phyloP scores from a whole-genome alignment of 2,329 filamentous ascomycete species.

The Colletotrichum sp. region DNA sequence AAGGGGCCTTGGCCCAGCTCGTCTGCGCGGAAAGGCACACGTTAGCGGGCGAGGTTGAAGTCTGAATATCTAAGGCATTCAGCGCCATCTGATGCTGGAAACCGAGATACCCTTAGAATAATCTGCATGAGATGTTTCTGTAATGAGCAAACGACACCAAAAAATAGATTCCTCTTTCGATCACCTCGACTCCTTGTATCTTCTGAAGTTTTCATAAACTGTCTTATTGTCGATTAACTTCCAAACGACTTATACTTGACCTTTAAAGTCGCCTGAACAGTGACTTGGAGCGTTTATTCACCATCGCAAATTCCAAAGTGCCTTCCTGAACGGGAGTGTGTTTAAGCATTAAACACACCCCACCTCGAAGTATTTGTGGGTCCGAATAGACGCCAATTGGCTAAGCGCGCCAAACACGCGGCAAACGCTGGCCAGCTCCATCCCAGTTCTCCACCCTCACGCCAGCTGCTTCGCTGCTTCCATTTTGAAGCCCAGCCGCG shows the following conservation, averaged over 20 bases:
- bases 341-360: not conserved
- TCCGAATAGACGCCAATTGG: not conserved
- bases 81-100: not conserved
- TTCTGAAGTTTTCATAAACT: too few species aligned
- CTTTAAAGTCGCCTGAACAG: not conserved
- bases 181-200: not conserved
- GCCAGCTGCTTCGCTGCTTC: conserved; percentile 9
- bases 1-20: conserved; percentile 77
- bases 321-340: not conserved
- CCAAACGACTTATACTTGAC: too few species aligned
- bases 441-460: conserved; percentile 17
- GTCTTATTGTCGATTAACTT: too few species aligned
- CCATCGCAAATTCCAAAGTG: not conserved
- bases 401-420: conserved; percentile 2
- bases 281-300: not conserved
- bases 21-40: conserved; percentile 45
- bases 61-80: not conserved
- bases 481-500: conserved; percentile 4
- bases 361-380: not conserved
- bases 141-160: conserved; percentile 13
- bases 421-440: conserved; percentile 15
- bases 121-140: not conserved
- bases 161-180: not conserved
- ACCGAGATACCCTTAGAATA: conserved; percentile 11
- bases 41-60: not conserved